Conservation (phyloP, 2,329 filamentous ascomycete species). For the Cladosporium sp. region DNA sequence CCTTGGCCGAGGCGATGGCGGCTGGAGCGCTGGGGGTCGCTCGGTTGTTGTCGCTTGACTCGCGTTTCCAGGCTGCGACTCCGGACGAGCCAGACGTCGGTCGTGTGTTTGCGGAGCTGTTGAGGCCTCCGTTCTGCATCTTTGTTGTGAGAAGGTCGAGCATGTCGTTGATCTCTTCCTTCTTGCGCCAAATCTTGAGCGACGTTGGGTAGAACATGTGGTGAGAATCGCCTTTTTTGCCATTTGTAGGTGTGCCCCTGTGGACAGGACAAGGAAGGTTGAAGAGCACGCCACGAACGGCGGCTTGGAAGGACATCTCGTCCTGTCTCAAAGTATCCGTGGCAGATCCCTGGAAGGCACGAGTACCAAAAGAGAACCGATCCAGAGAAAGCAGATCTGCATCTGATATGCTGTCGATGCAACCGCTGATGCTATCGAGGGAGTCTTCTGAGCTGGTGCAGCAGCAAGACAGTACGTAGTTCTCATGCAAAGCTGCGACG, state of each 20-base stretch:
- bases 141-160: constrained; percentile 69
- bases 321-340: constrained; percentile 82
- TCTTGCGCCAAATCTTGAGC: constrained; percentile 78
- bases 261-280: constrained; percentile 84
- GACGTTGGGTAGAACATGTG: constrained; percentile 93
- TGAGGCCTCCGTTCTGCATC: constrained; percentile 49
- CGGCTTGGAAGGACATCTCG: constrained; percentile 90
- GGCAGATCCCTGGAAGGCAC: constrained; percentile 52
- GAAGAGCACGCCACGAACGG: constrained; percentile 83
- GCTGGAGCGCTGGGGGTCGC: constrained; percentile 5
- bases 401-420: constrained; percentile 82
- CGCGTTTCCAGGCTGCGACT: constrained; percentile 18
- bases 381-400: constrained; percentile 82
- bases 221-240: constrained; percentile 59
- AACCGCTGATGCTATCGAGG: constrained; percentile 78
- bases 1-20: constrained; percentile 52
- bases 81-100: neutral
- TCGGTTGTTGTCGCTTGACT: neutral
- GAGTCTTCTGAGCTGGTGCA: constrained; percentile 60
- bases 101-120: constrained; percentile 18
- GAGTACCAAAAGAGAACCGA: constrained; percentile 63
- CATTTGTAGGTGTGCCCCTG: constrained; percentile 46
- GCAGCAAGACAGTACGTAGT: constrained; percentile 84
- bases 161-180: constrained; percentile 76
- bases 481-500: constrained; percentile 87